Evolutionary conservation across 2,329 filamentous ascomycete species (phyloP), one percentile per base, ranked within the genome.

Genomic region (Proliferodiscus dingleyae): DNA sequence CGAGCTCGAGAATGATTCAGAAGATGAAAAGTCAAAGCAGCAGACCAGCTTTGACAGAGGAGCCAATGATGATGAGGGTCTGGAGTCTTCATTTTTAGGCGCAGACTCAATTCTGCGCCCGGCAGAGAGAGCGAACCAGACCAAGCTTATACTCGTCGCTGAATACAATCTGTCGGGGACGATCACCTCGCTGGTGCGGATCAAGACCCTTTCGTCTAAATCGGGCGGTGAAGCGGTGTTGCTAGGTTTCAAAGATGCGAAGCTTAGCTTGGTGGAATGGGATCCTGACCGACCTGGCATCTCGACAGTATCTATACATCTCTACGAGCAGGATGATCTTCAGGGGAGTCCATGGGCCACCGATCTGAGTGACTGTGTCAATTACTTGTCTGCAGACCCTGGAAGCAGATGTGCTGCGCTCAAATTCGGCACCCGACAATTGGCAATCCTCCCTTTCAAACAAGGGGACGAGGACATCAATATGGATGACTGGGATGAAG

Each of bases 311-410:
- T 97, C 91, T 41, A 91, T 98, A 60, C 93, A 98, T 71, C 97
- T 90, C 73, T 98, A 97, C 69, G 93, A 98, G 66, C 87, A 93
- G 64, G 90, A 96, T 62, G 90, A 95, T 63, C 73, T 91, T 51
- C 81, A 85, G 55, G 82, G 85, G 43, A 85, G 81, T 52, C 90
- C 91, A 0, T 96, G 89, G 85, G 82, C 85, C 41, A 77, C 85
- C 42, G 78, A 85, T 45, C 70, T 94, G 60, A 81, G 80, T 63
- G 80, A 86, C 52, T 89, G 85, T 63, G 77, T 82, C 66, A 95
- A 86, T 65, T 86, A 87, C 59, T 72, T 98, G 59, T 85, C 85
- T 40, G 87, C 91, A 48, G 93, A 98, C 61, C 91, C 93, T 2
- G 85, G 85, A 57, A 95, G 88, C 68, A 80, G 91, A 70, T 98